Evolutionary conservation across 345 rosid genomes (phyloP).

Genomic region (Lepidium didymum): DNA sequence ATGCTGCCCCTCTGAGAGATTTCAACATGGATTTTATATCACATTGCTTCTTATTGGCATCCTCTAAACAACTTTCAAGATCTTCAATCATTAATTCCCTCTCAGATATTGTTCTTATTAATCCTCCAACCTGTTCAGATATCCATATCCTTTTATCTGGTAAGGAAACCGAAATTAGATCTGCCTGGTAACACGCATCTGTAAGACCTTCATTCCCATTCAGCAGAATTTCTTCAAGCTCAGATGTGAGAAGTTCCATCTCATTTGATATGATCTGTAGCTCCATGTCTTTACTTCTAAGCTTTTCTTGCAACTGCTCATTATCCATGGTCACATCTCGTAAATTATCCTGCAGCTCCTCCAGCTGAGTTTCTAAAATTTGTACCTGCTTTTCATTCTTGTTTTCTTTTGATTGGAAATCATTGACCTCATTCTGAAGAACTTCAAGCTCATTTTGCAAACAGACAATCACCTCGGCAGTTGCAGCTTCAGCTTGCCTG

Average conservation of each 20-base stretch:
- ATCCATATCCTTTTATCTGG: slow-evolving; percentile 82
- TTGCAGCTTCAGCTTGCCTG: slow-evolving; percentile 83
- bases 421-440: slow-evolving; percentile 74
- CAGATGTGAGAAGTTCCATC: slow-evolving; percentile 67
- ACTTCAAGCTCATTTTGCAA: slow-evolving; percentile 82
- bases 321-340: slow-evolving; percentile 47
- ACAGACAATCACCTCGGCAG: slow-evolving; percentile 87
- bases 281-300: slow-evolving; percentile 56
- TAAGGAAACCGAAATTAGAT: slow-evolving; percentile 50
- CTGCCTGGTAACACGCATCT: slow-evolving; percentile 68
- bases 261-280: slow-evolving; percentile 50
- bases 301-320: slow-evolving; percentile 38
- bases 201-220: slow-evolving; percentile 59
- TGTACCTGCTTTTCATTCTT: slow-evolving; percentile 35
- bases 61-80: slow-evolving; percentile 75
- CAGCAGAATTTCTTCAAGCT: slow-evolving; percentile 63
- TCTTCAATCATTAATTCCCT: slow-evolving; percentile 74
- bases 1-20: slow-evolving; percentile 80
- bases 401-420: slow-evolving; percentile 59
- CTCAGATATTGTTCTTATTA: slow-evolving; percentile 55
- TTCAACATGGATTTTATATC: slow-evolving; percentile 76
- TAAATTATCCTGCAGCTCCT: slow-evolving; percentile 45
- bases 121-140: slow-evolving; percentile 68
- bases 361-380: slow-evolving; percentile 45
- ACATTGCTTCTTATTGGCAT: slow-evolving; percentile 56